Conservation (phyloP, 257 asterid genomes). For the Jaltomata sinuosa region DNA sequence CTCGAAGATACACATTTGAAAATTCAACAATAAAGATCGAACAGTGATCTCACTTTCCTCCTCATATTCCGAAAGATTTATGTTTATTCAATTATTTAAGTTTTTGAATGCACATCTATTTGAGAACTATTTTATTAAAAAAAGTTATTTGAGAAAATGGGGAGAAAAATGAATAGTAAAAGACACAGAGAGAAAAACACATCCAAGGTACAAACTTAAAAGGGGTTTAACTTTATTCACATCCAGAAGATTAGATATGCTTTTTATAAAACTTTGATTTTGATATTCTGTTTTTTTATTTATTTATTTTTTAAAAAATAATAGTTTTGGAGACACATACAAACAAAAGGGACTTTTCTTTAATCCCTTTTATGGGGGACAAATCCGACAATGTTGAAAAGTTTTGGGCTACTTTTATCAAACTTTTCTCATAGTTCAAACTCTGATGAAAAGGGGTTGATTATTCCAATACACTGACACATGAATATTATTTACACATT, state of each 20-base stretch:
- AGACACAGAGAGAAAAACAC: slow-evolving; percentile 52
- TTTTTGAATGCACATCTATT: neutral
- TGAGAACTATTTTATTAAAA: neutral
- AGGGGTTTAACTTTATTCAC: slow-evolving; percentile 24
- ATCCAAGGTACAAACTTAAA: slow-evolving; percentile 48
- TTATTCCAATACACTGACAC: slow-evolving; percentile 29
- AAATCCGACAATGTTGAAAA: slow-evolving; percentile 21
- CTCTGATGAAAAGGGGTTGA: slow-evolving; percentile 24
- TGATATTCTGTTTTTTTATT: neutral
- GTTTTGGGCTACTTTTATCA: slow-evolving; percentile 8
- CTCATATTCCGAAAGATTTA: no score
- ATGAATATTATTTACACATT: slow-evolving; percentile 15
- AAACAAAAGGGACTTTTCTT: neutral
- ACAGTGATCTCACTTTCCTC: no score
- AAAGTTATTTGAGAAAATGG: neutral
- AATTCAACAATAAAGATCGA: no score
- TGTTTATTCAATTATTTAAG: neutral
- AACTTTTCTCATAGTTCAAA: slow-evolving; percentile 21
- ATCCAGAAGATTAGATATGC: slow-evolving; percentile 19
- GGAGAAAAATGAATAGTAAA: slow-evolving; percentile 19
- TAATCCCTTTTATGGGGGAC: slow-evolving; percentile 1
- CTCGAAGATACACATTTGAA: no score
- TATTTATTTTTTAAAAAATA: neutral
- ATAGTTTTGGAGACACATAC: neutral
- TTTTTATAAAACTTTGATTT: neutral